These are phyloP conservation scores for Ophiostoma montium DNA, from an alignment of 2,329 filamentous ascomycete species.

Conservation along the genomic window DNA sequence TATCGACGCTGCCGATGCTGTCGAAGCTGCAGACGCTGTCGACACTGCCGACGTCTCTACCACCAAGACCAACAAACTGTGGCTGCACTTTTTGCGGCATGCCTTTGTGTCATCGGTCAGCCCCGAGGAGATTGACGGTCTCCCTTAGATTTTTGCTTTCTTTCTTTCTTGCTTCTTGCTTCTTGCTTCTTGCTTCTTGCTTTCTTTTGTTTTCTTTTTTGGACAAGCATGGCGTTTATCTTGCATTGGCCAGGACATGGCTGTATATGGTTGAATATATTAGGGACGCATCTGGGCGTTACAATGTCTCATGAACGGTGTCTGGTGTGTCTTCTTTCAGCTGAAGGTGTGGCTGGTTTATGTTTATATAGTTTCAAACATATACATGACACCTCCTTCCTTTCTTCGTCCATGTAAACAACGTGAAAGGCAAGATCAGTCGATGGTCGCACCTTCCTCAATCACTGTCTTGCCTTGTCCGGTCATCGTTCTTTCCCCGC, in stretches of 20 bases:
- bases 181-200: background rate
- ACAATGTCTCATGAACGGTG: background rate
- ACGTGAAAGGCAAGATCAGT: no score
- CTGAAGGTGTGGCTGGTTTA: background rate
- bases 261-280: background rate
- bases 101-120: constrained; percentile 67
- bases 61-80: constrained; percentile 48
- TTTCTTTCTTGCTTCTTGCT: background rate
- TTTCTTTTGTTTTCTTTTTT: background rate
- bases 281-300: background rate
- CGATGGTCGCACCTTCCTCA: background rate
- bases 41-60: constrained; percentile 22
- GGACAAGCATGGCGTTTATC: background rate
- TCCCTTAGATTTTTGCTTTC: background rate
- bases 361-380: background rate
- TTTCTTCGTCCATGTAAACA: no score
- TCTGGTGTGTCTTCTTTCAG: background rate
- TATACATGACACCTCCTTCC: no score
- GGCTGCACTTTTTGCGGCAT: constrained; percentile 62
- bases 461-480: background rate
- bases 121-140: constrained; percentile 44
- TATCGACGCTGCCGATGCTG: constrained; percentile 18
- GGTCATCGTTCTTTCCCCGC: background rate
- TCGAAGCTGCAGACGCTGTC: constrained; percentile 14
- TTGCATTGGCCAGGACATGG: background rate